Evolutionary conservation across 257 asterid genomes (phyloP).

Genomic region (Lavandula angustifolia): DNA sequence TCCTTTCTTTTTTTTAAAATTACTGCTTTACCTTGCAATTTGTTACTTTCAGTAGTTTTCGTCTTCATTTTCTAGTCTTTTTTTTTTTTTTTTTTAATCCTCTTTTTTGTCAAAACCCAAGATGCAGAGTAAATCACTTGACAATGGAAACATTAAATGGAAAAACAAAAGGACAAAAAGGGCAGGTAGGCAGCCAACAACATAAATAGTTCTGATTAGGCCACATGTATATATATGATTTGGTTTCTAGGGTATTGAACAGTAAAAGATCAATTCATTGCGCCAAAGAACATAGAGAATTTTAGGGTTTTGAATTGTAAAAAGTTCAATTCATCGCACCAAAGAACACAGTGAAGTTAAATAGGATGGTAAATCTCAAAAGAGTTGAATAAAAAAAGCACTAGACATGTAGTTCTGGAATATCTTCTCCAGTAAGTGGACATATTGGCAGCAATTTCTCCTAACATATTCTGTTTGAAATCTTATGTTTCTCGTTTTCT

Average conservation of each 20-base stretch:
- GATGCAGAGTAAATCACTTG: too few relatives aligned
- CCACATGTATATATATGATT: too few relatives aligned
- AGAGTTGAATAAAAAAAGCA: neutral
- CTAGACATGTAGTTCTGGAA: neutral
- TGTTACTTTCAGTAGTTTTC: neutral
- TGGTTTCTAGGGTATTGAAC: neutral
- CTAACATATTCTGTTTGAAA: too few relatives aligned
- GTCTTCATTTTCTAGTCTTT: neutral
- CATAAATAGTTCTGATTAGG: too few relatives aligned
- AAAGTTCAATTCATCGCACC: too few relatives aligned
- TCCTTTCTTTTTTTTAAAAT: neutral
- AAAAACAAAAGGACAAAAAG: too few relatives aligned
- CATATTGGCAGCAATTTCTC: neutral
- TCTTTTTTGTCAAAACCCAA: neutral
- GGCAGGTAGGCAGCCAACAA: too few relatives aligned
- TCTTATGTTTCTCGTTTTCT: too few relatives aligned
- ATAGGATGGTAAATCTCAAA: neutral
- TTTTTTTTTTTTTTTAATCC: neutral
- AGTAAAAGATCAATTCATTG: neutral
- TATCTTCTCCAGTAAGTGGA: neutral
- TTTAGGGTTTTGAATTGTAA: too few relatives aligned
- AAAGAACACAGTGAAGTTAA: constrained; percentile 1
- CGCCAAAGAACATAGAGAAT: too few relatives aligned
- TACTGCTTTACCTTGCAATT: neutral
- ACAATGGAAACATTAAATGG: too few relatives aligned